Evolutionary conservation across 2,329 filamentous ascomycete genomes (phyloP).

Genomic region (Fusarium ambrosium): DNA sequence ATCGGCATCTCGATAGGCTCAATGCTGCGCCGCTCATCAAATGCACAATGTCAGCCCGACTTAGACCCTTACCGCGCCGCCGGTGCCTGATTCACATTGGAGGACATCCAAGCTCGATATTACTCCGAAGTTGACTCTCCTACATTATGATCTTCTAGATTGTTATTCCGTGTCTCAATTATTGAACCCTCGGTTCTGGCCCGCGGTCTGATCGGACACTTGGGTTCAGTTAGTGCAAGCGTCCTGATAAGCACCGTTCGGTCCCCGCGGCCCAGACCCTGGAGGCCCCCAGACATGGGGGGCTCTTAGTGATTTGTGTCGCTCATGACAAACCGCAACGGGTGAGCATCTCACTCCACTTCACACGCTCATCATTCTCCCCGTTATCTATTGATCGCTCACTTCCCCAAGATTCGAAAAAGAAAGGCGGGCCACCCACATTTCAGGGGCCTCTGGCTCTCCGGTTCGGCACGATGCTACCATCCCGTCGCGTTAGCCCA

Average conservation of each 20-base stretch:
- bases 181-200: neutral
- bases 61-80: neutral
- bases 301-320: conserved; percentile 34
- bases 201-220: conserved; percentile 47
- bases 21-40: neutral
- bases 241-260: conserved; percentile 53
- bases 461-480: conserved; percentile 25
- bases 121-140: neutral
- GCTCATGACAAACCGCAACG: conserved; percentile 36
- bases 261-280: conserved; percentile 16
- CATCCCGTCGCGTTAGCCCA: conserved; percentile 21
- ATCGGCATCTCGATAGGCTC: neutral
- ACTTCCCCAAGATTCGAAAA: conserved; percentile 16
- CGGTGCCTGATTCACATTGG: neutral
- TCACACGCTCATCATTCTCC: neutral
- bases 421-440: conserved; percentile 16
- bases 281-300: conserved; percentile 6
- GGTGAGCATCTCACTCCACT: neutral
- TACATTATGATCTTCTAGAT: neutral
- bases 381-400: conserved; percentile 20
- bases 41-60: neutral
- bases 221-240: conserved; percentile 49
- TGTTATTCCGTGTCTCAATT: neutral
- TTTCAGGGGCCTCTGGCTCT: conserved; percentile 1
- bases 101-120: neutral